These are phyloP conservation scores for Inga oerstediana DNA, from an alignment of 306 rosid genomes.

Conservation along the genomic window DNA sequence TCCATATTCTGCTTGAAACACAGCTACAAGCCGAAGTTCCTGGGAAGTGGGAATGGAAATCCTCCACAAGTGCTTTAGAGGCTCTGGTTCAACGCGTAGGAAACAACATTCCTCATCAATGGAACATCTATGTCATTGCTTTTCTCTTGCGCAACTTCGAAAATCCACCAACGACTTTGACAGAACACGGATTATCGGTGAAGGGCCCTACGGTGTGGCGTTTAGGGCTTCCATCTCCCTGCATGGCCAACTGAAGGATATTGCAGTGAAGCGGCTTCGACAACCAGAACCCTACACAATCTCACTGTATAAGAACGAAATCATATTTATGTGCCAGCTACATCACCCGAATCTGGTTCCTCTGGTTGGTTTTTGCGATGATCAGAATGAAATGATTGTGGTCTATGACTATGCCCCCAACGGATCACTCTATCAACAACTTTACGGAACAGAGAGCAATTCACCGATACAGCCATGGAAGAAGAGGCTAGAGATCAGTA, in stretches of 20 bases:
- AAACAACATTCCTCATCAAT: conserved; percentile 2
- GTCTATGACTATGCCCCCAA: conserved; percentile 33
- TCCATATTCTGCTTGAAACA: no score
- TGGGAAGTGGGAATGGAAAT: background rate
- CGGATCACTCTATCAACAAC: conserved; percentile 2
- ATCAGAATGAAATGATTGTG: conserved; percentile 22
- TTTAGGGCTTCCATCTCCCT: conserved; percentile 21
- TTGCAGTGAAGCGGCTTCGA: background rate
- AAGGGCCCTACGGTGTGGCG: background rate
- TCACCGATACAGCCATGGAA: background rate
- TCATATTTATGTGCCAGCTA: conserved; percentile 28
- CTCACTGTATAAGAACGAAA: background rate
- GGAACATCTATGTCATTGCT: conserved; percentile 31
- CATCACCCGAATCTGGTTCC: background rate
- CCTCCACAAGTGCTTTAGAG: background rate
- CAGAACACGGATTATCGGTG: background rate
- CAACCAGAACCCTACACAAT: background rate
- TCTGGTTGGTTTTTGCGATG: background rate
- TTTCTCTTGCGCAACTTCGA: conserved; percentile 26
- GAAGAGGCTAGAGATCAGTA: background rate
- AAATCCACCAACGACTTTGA: conserved; percentile 36
- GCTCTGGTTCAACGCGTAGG: background rate
- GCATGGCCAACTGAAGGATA: background rate
- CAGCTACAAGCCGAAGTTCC: no score
- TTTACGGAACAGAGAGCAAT: background rate